These are phyloP conservation scores for Penicillium atrosanguineum DNA, from an alignment of 495 filamentous ascomycete species.

Conservation along the genomic window DNA sequence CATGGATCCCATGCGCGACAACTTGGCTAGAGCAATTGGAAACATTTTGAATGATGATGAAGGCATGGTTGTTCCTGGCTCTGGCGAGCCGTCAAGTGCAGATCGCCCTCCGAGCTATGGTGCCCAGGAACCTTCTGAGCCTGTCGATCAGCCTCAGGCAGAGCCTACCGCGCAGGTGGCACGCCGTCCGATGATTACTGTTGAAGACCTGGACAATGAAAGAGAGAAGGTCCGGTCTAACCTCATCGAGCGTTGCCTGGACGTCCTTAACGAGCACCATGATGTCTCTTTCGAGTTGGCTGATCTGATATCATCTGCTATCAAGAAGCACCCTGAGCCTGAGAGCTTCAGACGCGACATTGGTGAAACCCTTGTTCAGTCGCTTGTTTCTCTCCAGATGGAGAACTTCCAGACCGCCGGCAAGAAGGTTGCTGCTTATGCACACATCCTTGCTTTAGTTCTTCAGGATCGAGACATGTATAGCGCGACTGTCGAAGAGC, in stretches of 20 bases:
- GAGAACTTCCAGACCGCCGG: slow-evolving; percentile 68
- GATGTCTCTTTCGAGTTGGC: slow-evolving; percentile 89
- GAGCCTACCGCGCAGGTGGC: slow-evolving; percentile 18
- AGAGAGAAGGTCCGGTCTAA: slow-evolving; percentile 69
- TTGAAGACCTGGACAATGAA: slow-evolving; percentile 82
- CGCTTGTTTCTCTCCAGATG: slow-evolving; percentile 76
- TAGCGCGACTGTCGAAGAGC: slow-evolving; percentile 64
- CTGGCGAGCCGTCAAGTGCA: slow-evolving; percentile 21
- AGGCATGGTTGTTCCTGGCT: slow-evolving; percentile 21
- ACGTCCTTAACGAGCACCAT: slow-evolving; percentile 82
- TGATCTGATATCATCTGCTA: slow-evolving; percentile 76
- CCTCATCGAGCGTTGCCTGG: slow-evolving; percentile 84
- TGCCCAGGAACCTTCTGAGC: slow-evolving; percentile 20
- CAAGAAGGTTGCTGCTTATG: slow-evolving; percentile 88
- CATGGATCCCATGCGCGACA: slow-evolving; percentile 30
- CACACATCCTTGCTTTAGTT: slow-evolving; percentile 86
- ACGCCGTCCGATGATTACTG: slow-evolving; percentile 50
- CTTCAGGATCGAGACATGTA: slow-evolving; percentile 83
- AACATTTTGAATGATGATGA: slow-evolving; percentile 36
- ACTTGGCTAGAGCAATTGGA: slow-evolving; percentile 35
- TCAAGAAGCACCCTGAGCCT: slow-evolving; percentile 65
- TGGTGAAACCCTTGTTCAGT: slow-evolving; percentile 78
- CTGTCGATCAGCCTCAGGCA: slow-evolving; percentile 7
- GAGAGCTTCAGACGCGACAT: slow-evolving; percentile 68
- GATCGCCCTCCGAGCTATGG: slow-evolving; percentile 6